Evolutionary conservation across 2,329 filamentous ascomycete genomes (phyloP).

Genomic region (Colletotrichum plurivorum): DNA sequence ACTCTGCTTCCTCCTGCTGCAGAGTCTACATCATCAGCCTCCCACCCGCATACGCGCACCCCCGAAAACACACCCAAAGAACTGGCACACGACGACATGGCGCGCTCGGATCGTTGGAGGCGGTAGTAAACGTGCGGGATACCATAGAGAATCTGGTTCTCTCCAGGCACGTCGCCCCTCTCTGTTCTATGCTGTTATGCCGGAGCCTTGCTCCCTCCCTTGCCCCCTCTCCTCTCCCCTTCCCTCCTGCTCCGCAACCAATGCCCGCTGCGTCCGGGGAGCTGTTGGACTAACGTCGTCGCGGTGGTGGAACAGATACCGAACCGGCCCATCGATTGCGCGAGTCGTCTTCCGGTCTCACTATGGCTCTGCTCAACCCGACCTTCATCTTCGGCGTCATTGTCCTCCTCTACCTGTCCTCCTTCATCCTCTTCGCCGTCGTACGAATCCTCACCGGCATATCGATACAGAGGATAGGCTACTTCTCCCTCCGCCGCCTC

Average conservation of each 20-base stretch:
- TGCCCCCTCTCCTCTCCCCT: neutral
- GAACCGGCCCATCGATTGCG: constrained; percentile 28
- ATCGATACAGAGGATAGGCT: constrained; percentile 95
- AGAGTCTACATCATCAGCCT: constrained; percentile 31
- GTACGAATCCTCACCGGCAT: constrained; percentile 93
- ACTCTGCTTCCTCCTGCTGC: constrained; percentile 25
- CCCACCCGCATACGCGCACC: constrained; percentile 14
- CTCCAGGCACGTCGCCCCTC: constrained; percentile 28
- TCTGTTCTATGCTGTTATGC: neutral
- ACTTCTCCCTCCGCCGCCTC: constrained; percentile 90
- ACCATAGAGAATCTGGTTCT: constrained; percentile 35
- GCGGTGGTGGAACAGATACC: constrained; percentile 29
- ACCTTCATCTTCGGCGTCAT: constrained; percentile 90
- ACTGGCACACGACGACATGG: constrained; percentile 35
- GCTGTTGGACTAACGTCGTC: constrained; percentile 24
- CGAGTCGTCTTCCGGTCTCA: constrained; percentile 42
- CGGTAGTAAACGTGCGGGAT: constrained; percentile 39
- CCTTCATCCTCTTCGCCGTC: constrained; percentile 94
- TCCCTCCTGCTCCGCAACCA: neutral
- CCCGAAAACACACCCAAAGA: constrained; percentile 3
- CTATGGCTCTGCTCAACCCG: constrained; percentile 77
- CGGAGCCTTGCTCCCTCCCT: neutral
- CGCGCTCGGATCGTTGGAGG: constrained; percentile 40
- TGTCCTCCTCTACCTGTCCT: constrained; percentile 88
- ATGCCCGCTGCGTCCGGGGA: constrained; percentile 7